phyloP scores from a whole-genome alignment of 2,329 filamentous ascomycete species.

The Penicillium polonicum region DNA sequence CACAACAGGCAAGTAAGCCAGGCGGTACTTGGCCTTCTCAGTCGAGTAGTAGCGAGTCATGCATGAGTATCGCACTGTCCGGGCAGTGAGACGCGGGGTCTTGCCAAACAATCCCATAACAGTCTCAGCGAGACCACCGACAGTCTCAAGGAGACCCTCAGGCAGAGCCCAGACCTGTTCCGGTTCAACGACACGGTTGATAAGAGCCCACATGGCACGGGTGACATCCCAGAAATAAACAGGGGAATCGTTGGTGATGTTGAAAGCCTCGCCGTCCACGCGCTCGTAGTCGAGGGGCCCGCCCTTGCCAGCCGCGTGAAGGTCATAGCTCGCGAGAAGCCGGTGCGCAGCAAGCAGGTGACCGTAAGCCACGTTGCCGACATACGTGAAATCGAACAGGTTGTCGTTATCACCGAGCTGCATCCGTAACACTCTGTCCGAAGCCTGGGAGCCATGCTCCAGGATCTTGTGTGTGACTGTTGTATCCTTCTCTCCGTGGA shows the following conservation, averaged over 20 bases:
- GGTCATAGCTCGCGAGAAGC: conserved; percentile 60
- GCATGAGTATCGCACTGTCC: conserved; percentile 48
- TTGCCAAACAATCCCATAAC: conserved; percentile 46
- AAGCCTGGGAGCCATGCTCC: conserved; percentile 62
- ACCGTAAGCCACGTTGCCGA: conserved; percentile 69
- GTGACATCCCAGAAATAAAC: conserved; percentile 91
- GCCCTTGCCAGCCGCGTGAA: conserved; percentile 49
- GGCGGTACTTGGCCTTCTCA: conserved; percentile 47
- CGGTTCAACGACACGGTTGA: conserved; percentile 46
- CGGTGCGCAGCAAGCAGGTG: conserved; percentile 78
- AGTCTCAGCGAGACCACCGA: conserved; percentile 45
- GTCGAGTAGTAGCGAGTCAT: conserved; percentile 51
- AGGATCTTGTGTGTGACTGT: conserved; percentile 73
- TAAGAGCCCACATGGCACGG: conserved; percentile 68
- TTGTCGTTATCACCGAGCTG: conserved; percentile 76
- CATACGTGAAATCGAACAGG: conserved; percentile 70
- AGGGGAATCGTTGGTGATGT: conserved; percentile 86
- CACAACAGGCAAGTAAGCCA: conserved; percentile 48
- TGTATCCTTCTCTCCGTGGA: conserved; percentile 86
- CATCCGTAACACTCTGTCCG: conserved; percentile 64
- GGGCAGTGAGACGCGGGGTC: conserved; percentile 46
- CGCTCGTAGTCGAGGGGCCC: conserved; percentile 68
- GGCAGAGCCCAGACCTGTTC: conserved; percentile 44
- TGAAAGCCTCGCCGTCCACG: conserved; percentile 82
- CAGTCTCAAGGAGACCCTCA: conserved; percentile 39